Percentiles rank a stretch among this genome's conserved stretches.
Conservation (phyloP, 2,329 filamentous ascomycete species). For the Claviceps pazoutovae region DNA sequence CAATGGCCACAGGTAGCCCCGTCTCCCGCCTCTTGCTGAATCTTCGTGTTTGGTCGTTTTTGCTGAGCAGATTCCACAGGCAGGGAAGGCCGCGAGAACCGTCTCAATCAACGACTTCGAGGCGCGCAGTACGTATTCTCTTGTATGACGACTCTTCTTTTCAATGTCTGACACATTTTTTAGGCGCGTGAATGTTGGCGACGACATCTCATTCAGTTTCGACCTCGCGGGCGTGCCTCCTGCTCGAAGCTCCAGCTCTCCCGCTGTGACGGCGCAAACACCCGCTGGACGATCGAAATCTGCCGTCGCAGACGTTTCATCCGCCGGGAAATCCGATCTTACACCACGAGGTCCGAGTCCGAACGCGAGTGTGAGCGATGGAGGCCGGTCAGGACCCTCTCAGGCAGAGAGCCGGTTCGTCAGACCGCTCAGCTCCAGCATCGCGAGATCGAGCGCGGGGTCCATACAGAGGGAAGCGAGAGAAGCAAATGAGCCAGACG, state of each 20-base stretch:
- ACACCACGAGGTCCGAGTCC: background rate
- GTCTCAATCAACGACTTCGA: constrained; percentile 50
- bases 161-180: constrained; percentile 4
- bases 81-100: constrained; percentile 42
- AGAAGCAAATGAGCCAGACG: background rate
- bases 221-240: constrained; percentile 29
- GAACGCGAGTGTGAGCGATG: background rate
- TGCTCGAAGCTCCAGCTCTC: constrained; percentile 6
- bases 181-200: constrained; percentile 42
- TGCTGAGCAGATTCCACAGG: constrained; percentile 9
- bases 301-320: background rate
- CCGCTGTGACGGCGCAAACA: constrained; percentile 1
- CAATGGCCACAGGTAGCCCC: constrained; percentile 2
- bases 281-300: background rate
- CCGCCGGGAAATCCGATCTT: background rate
- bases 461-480: background rate
- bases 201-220: constrained; percentile 47
- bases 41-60: background rate
- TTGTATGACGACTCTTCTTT: background rate
- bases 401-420: background rate
- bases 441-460: constrained; percentile 2
- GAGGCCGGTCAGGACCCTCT: background rate
- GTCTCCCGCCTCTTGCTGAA: background rate
- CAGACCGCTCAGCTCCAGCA: constrained; percentile 5
- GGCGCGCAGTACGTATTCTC: constrained; percentile 42